Percentiles rank a stretch among this genome's conserved stretches.
phyloP scores from a whole-genome alignment of 441 rosid genomes.

The Flueggea neowawraea region DNA sequence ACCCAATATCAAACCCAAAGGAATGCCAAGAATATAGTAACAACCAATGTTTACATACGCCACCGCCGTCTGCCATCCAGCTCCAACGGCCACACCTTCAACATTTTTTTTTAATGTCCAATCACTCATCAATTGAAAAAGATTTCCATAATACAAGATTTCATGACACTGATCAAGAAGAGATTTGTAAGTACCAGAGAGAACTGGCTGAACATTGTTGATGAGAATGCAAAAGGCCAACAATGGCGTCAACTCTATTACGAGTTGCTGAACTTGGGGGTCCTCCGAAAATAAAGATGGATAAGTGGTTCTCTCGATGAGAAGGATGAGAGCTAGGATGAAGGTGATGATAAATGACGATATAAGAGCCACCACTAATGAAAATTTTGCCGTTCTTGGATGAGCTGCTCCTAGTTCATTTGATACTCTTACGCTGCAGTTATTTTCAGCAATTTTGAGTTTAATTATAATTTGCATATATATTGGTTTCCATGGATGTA shows the following conservation, averaged over 20 bases:
- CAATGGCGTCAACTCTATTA: constrained; percentile 58
- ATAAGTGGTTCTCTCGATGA: constrained; percentile 31
- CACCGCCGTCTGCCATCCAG: constrained; percentile 57
- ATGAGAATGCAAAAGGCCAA: constrained; percentile 52
- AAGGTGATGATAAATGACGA: constrained; percentile 45
- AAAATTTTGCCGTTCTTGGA: constrained; percentile 63
- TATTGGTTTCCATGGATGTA: too few species aligned
- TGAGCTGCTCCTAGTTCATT: constrained; percentile 77
- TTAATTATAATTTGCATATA: too few species aligned
- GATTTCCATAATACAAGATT: too few species aligned
- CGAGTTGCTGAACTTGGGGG: constrained; percentile 37
- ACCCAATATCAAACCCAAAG: constrained; percentile 44
- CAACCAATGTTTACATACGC: constrained; percentile 55
- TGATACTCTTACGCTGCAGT: constrained; percentile 68
- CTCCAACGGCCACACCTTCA: constrained; percentile 60
- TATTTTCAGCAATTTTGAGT: not conserved
- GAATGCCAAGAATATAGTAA: constrained; percentile 47
- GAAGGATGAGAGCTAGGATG: constrained; percentile 27
- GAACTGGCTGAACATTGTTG: constrained; percentile 60
- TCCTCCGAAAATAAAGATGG: constrained; percentile 49
- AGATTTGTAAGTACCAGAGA: constrained; percentile 39
- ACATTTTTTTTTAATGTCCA: not conserved
- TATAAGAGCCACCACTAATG: constrained; percentile 55
- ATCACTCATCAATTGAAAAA: too few species aligned
- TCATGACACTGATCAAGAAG: not conserved